phyloP scores from a whole-genome alignment of 768 basidiomycete species.

The Boletus eberwhitei region DNA sequence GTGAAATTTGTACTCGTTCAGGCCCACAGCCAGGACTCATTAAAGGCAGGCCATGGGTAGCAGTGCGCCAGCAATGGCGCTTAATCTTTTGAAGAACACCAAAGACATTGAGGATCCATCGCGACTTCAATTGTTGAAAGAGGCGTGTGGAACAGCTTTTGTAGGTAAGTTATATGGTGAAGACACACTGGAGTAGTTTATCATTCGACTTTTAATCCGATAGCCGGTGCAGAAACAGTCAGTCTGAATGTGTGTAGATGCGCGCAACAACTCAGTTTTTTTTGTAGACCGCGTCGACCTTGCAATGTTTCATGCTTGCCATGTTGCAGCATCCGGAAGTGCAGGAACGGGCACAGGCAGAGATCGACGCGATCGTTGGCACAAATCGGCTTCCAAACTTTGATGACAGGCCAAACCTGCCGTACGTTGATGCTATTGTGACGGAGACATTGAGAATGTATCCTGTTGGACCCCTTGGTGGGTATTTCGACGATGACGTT shows the following conservation, averaged over 20 bases:
- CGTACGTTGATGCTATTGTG: constrained; percentile 30
- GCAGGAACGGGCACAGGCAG: constrained; percentile 30
- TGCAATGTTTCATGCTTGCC: constrained; percentile 28
- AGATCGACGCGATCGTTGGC: constrained; percentile 31
- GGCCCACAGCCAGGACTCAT: neutral
- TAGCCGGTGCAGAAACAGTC: constrained; percentile 23
- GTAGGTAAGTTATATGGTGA: constrained; percentile 11
- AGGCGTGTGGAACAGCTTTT: constrained; percentile 9
- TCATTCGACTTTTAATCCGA: neutral
- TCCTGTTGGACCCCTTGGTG: constrained; percentile 17
- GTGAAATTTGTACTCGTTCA: neutral
- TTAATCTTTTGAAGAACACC: constrained; percentile 3
- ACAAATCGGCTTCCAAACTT: constrained; percentile 24
- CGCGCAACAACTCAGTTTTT: neutral
- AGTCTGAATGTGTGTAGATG: neutral
- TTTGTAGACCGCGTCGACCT: constrained; percentile 5
- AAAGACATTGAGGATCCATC: constrained; percentile 2
- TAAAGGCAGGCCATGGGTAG: constrained; percentile 8
- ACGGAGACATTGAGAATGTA: constrained; percentile 26
- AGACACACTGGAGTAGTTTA: neutral
- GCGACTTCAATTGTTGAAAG: constrained; percentile 10
- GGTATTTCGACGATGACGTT: neutral
- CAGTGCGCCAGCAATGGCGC: constrained; percentile 10
- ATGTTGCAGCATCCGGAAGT: constrained; percentile 32
- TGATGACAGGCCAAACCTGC: constrained; percentile 21